Evolutionary conservation across 2,329 filamentous ascomycete species (phyloP).

Genomic region (Chlorencoelia australis): DNA sequence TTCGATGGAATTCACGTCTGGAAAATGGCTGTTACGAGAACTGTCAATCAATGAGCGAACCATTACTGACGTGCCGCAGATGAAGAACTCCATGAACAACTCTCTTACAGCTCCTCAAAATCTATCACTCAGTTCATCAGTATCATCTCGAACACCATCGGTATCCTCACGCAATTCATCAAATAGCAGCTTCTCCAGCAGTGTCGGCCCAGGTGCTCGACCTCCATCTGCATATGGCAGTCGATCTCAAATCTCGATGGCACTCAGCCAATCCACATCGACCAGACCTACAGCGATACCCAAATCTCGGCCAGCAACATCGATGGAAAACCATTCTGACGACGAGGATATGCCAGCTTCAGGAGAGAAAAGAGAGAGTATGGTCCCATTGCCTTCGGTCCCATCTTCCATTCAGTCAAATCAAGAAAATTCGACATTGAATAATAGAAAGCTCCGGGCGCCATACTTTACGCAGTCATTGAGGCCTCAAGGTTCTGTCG

Average conservation of each 20-base stretch:
- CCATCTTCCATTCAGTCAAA: constrained; percentile 18
- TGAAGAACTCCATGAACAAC: background rate
- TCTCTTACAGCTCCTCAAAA: constrained; percentile 10
- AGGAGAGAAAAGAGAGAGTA: constrained; percentile 42
- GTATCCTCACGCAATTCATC: constrained; percentile 34
- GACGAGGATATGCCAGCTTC: constrained; percentile 18
- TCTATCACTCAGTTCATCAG: constrained; percentile 30
- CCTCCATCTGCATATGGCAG: constrained; percentile 31
- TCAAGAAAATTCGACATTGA: constrained; percentile 14
- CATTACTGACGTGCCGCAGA: constrained; percentile 1
- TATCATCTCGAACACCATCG: constrained; percentile 31
- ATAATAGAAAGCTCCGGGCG: constrained; percentile 20
- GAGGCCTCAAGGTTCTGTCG: constrained; percentile 12
- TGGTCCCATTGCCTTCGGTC: constrained; percentile 29
- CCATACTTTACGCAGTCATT: constrained; percentile 23
- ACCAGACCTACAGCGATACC: constrained; percentile 32
- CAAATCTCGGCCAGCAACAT: constrained; percentile 33
- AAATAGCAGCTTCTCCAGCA: constrained; percentile 44
- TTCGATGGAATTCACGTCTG: too few species aligned
- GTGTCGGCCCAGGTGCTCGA: constrained; percentile 43
- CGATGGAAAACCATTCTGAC: constrained; percentile 29
- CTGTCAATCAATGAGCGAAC: too few species aligned
- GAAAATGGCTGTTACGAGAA: too few species aligned
- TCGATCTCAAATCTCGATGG: constrained; percentile 42
- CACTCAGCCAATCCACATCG: constrained; percentile 37